Evolutionary conservation across 2,329 filamentous ascomycete species (phyloP), one percentile per base, ranked within the genome.

Genomic region (Colletotrichum noveboracense): DNA sequence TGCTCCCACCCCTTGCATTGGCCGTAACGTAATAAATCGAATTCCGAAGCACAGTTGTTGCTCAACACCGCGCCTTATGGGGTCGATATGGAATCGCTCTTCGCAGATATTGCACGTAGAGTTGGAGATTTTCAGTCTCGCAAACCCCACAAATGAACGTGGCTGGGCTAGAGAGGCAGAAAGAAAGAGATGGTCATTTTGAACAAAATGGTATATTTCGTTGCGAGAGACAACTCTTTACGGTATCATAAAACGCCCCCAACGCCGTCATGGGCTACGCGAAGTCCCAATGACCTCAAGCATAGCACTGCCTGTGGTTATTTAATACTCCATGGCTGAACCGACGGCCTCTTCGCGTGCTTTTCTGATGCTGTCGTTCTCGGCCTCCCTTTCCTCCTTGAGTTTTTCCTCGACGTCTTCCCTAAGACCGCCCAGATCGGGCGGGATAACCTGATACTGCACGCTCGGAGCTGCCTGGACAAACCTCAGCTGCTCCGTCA

Each of bases 401-500:
- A 95, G 83, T 77, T 90, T 87, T 70, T 91, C 89, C 80, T 96
- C 94, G 1, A 95, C 91, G 70, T 94, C 91, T 73, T 94, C 91
- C 78, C 94, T 88, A 13, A 94, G 88, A 56, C 89, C 91, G 21
- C 90, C 88, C 8, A 97, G 88, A 81, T 96, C 95, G 1, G 94
- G 94, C 12, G 95, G 95, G 69, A 98, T 94, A 60, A 92, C 90
- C 79, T 92, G 91, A 85, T 96, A 94, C 83, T 98, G 95, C 32
- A 98, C 95, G 80, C 95, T 98, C 1, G 97, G 97, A 9, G 95
- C 95, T 48, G 93, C 91, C 80, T 94, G 89, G 68, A 98, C 92
- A 82, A 98, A 98, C 30, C 95, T 90, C 78, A 99, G 85, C 85
- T 98, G 96, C 83, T 98, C 95, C 58, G 92, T 91, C 58, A 98